Conservation (phyloP, 2,329 filamentous ascomycete species). For the Diaporthe citrichinensis region DNA sequence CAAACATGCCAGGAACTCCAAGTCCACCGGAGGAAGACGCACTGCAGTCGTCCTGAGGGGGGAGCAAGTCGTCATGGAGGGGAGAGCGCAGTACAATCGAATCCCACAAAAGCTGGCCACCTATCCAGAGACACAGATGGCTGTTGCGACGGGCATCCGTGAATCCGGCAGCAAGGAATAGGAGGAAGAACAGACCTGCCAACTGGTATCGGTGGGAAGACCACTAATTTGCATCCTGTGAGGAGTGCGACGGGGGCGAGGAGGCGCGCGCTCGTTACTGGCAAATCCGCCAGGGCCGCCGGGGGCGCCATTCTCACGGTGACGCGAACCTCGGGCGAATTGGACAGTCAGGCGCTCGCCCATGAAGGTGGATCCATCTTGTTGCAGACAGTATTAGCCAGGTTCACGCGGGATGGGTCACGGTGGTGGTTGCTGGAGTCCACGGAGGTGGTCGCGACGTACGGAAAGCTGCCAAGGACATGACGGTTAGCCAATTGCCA, state of each 20-base stretch:
- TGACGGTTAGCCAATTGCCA: slow-evolving; percentile 45
- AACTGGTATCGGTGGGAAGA: slow-evolving; percentile 98
- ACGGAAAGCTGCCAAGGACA: slow-evolving; percentile 69
- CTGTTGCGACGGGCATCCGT: slow-evolving; percentile 50
- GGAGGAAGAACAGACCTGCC: slow-evolving; percentile 94
- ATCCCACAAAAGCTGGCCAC: slow-evolving; percentile 40
- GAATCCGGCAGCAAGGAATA: slow-evolving; percentile 67
- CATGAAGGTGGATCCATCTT: slow-evolving; percentile 98
- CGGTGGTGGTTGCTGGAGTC: slow-evolving; percentile 47
- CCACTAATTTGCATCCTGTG: slow-evolving; percentile 98
- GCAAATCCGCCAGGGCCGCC: slow-evolving; percentile 55
- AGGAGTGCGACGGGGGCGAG: slow-evolving; percentile 91
- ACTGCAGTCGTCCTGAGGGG: slow-evolving; percentile 42
- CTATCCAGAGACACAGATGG: slow-evolving; percentile 42
- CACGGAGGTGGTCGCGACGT: slow-evolving; percentile 59
- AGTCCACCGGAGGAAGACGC: slow-evolving; percentile 41
- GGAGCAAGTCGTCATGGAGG: slow-evolving; percentile 34
- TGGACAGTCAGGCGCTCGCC: slow-evolving; percentile 97
- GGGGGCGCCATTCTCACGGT: slow-evolving; percentile 56
- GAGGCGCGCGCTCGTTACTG: slow-evolving; percentile 69
- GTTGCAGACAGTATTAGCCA: slow-evolving; percentile 55
- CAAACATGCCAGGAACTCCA: slow-evolving; percentile 32
- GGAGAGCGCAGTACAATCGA: slow-evolving; percentile 35
- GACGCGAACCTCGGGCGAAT: slow-evolving; percentile 89
- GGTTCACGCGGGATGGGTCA: slow-evolving; percentile 44